A percentile compares a stretch with the other conserved stretches of the same genome.
Conservation (phyloP, 345 rosid genomes). For the Angophora floribunda region DNA sequence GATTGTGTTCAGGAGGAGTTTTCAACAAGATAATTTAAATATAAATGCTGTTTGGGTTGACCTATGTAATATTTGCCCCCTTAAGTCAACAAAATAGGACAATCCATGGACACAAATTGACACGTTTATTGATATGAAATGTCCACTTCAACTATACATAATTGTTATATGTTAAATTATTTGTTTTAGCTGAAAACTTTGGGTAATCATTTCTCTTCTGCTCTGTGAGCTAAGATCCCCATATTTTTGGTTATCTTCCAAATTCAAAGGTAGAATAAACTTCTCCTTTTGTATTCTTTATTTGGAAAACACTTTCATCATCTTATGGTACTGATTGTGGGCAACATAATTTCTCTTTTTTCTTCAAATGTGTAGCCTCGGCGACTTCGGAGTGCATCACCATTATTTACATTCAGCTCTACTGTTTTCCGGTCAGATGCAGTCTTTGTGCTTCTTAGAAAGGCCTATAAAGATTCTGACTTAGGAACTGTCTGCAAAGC, state of each 20-base stretch:
- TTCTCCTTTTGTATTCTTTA: not conserved
- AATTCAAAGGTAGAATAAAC: not conserved
- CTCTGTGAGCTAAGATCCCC: not conserved
- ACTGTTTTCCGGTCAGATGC: constrained; percentile 56
- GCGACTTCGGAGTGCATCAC: constrained; percentile 43
- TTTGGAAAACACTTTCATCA: not conserved
- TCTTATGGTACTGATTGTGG: not conserved
- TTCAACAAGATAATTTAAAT: not conserved
- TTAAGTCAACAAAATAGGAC: not conserved
- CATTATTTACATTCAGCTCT: constrained; percentile 34
- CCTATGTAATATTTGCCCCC: not conserved
- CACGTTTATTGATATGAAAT: not conserved
- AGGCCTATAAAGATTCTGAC: constrained; percentile 57
- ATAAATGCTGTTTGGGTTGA: not conserved
- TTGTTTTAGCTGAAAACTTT: not conserved
- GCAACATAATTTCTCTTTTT: not conserved
- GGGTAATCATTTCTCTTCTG: not conserved
- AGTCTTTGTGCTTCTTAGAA: constrained; percentile 51
- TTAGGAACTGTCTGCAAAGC: constrained; percentile 50
- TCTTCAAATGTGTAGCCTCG: constrained; percentile 43
- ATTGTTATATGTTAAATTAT: not conserved
- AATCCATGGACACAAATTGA: not conserved
- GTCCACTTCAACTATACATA: not conserved
- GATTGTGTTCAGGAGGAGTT: not conserved
- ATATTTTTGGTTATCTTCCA: not conserved